Evolutionary conservation across 225 moss, liverwort and hornwort species (phyloP), one percentile per base, ranked within the genome.

Genomic region (Anthoceros angustus): DNA sequence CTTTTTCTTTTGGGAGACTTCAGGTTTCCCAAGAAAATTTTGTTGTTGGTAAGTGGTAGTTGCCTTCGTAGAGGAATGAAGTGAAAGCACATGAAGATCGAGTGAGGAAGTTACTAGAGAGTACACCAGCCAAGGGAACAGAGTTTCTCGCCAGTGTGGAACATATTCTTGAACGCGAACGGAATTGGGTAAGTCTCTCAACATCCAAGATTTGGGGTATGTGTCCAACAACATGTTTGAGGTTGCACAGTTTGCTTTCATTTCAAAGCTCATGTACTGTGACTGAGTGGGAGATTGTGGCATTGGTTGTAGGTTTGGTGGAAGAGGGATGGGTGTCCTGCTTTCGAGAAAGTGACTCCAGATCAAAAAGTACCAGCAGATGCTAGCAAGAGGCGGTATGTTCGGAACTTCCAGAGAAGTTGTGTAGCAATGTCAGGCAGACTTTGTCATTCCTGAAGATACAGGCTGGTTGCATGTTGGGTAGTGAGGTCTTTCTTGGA

Each of bases 261-360:
- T 32, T 32, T 32, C 32, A 4, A 32, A 32, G 32, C 32, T 1
- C 32, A 32, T 32, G 1, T 1, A 32, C 32, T 32, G 32, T 32
- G 32, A 32, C 32, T 32, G 32, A 32, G 32, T 4, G 32, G 32
- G 32, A 32, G 2, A 32, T 1, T 32, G 32, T 32, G 32, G 32
- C 32, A 32, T 32, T 32, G 0, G 7, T 55, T 15, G 55, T 32
- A 83, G 82, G 82, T 83, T 11, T 98, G 92, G 98, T 98, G 98
- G 98, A 98, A 98, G 77, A 85, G 98, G 64, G 98, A 98, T 81
- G 98, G 98, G 4, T 92, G 92, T 65, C 82, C 89, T 67, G 84
- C 98, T 32, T 98, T 98, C 72, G 98, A 98, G 78, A 78, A 84
- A 45, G 72, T 73, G 50, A 68, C 68, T 62, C 79, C 79, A 41